A percentile compares a stretch with the other conserved stretches of the same genome.
Conservation (phyloP, 306 rosid species). For the Castanopsis chinensis region DNA sequence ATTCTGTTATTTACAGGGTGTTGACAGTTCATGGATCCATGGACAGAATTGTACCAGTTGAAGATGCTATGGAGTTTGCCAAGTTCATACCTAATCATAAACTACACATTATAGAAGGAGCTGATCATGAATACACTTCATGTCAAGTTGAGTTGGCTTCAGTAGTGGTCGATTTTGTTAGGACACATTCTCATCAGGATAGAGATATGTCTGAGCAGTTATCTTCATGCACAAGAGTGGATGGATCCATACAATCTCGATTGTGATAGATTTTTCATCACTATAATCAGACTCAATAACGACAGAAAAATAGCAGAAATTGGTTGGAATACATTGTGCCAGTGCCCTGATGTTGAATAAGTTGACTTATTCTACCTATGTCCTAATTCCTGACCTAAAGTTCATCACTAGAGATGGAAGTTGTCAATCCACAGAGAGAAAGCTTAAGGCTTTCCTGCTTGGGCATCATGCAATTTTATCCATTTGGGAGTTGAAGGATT, state of each 20-base stretch:
- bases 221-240: slow-evolving; percentile 14
- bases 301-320: neutral
- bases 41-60: slow-evolving; percentile 69
- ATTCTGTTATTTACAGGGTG: slow-evolving; percentile 52
- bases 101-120: slow-evolving; percentile 63
- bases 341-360: too few relatives aligned
- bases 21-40: slow-evolving; percentile 85
- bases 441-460: neutral
- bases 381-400: neutral
- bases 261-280: slow-evolving; percentile 24
- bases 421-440: neutral
- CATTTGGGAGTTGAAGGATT: neutral
- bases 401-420: neutral
- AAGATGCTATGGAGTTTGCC: slow-evolving; percentile 69
- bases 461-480: neutral
- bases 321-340: neutral
- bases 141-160: slow-evolving; percentile 63
- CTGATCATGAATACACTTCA: slow-evolving; percentile 68
- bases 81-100: slow-evolving; percentile 66
- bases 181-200: slow-evolving; percentile 27
- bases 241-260: slow-evolving; percentile 43
- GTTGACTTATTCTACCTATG: neutral
- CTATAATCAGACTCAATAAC: neutral
- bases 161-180: slow-evolving; percentile 61
- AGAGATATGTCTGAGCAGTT: slow-evolving; percentile 24